A percentile compares a stretch with the other conserved stretches of the same genome.
phyloP scores from a whole-genome alignment of 345 rosid species.

The sweet orange (Citrus sinensis) region DNA sequence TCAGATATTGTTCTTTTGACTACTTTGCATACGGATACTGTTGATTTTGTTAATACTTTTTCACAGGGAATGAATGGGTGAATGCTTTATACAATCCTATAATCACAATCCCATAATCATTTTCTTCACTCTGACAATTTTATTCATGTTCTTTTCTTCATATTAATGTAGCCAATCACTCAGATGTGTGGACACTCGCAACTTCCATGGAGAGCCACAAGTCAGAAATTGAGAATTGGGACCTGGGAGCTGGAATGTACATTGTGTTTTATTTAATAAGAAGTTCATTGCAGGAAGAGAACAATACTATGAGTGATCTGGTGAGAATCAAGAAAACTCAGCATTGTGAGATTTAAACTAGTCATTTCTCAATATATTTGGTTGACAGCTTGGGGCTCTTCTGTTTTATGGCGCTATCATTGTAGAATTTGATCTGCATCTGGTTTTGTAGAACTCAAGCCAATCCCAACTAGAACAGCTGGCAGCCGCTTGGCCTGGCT shows the following conservation, averaged over 20 bases:
- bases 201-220: constrained; percentile 81
- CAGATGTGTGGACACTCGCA: constrained; percentile 77
- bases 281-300: constrained; percentile 60
- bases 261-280: constrained; percentile 65
- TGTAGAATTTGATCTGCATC: neutral
- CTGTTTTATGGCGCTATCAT: neutral
- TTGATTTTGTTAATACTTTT: neutral
- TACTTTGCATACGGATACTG: neutral
- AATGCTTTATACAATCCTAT: neutral
- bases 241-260: constrained; percentile 88
- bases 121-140: neutral
- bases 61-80: neutral
- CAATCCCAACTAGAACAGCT: neutral
- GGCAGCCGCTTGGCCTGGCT: neutral
- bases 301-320: constrained; percentile 43
- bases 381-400: neutral
- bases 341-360: neutral
- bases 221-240: constrained; percentile 96
- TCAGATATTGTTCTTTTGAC: neutral
- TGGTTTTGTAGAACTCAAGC: neutral
- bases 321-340: constrained; percentile 33
- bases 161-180: constrained; percentile 56
- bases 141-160: neutral
- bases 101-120: neutral
- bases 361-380: neutral